Base-by-base conservation (phyloP, 768 basidiomycete genomes). In the Hericium coralloides region DNA sequence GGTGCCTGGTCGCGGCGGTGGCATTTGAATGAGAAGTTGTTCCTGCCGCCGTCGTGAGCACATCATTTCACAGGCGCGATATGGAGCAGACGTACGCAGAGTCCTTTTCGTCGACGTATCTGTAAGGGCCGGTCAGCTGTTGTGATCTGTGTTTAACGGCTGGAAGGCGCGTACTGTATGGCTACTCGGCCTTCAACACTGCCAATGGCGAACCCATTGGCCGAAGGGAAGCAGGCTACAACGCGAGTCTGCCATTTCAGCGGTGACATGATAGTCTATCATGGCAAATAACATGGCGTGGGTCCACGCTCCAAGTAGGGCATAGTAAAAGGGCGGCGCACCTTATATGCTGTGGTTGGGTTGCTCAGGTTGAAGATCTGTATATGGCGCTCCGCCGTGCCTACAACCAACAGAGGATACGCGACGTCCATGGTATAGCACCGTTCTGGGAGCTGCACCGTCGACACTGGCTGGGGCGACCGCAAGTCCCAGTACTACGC, bases 191-290 rank as follows among this genome's bases (percentile, higher is more conserved):
- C 91, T 70, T 93, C 91, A 6, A 92, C 81, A 63, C 90, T 92
- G 36, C 91, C 91, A 3, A 92, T 79, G 0, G 89, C 89, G 62
- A 90, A 93, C 4, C 89, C 89, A 60, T 81, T 84, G 15, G 83
- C 79, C 4, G 84, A 79, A 15, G 87, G 86, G 66, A 92, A 92
- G 67, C 89, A 92, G 4, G 89, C 82, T 14, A 92, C 80, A 4
- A 89, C 87, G 37, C 92, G 82, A 14, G 92, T 94, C 73, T 95
- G 92, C 89, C 89, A 93, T 67, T 95, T 97, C 58, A 98, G 71
- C 1, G 95, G 93, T 1, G 93, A 95, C 23, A 75, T 72, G 59
- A 92, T 85, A 22, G 81, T 85, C 91, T 95, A 63, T 48, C 23
- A 7, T 12, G 49, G 45, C 18, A 15, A 51, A 31, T 47, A 49